Percentiles rank a stretch among this genome's conserved stretches.
Evolutionary conservation across 1,284 basidiomycete genomes (phyloP).

Genomic region (Leccinum subrobustum): DNA sequence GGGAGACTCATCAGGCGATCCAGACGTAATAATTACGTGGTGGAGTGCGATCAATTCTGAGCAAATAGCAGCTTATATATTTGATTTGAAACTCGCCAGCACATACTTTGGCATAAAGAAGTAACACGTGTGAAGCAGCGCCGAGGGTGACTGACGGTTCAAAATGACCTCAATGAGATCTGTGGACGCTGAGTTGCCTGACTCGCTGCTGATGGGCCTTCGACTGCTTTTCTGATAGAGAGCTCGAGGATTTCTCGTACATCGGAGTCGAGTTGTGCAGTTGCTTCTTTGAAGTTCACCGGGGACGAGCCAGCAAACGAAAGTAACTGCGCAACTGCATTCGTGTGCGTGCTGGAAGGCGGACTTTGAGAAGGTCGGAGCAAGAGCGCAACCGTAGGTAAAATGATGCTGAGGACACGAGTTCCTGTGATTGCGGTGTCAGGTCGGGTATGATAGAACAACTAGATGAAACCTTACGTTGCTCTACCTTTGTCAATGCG

Average conservation of each 20-base stretch:
- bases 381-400: conserved; percentile 78
- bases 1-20: background rate
- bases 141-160: conserved; percentile 7
- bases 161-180: conserved; percentile 78
- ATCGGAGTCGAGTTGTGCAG: conserved; percentile 62
- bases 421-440: conserved; percentile 46
- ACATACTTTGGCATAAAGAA: conserved; percentile 8
- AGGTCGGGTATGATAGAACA: conserved; percentile 3
- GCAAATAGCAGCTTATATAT: background rate
- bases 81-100: background rate
- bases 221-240: conserved; percentile 76
- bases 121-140: background rate
- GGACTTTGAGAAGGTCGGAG: conserved; percentile 55
- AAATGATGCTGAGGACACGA: conserved; percentile 69
- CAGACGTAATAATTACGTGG: background rate
- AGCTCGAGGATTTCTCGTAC: conserved; percentile 71
- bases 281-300: conserved; percentile 84
- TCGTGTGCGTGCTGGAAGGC: conserved; percentile 52
- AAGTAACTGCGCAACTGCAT: conserved; percentile 75
- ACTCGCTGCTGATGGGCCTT: conserved; percentile 37
- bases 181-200: conserved; percentile 60
- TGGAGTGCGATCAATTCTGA: background rate
- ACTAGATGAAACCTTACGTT: conserved; percentile 49
- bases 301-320: conserved; percentile 76
- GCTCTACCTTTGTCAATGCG: conserved; percentile 53